phyloP scores from a whole-genome alignment of 768 basidiomycete species.

The Boletus barrowsii region DNA sequence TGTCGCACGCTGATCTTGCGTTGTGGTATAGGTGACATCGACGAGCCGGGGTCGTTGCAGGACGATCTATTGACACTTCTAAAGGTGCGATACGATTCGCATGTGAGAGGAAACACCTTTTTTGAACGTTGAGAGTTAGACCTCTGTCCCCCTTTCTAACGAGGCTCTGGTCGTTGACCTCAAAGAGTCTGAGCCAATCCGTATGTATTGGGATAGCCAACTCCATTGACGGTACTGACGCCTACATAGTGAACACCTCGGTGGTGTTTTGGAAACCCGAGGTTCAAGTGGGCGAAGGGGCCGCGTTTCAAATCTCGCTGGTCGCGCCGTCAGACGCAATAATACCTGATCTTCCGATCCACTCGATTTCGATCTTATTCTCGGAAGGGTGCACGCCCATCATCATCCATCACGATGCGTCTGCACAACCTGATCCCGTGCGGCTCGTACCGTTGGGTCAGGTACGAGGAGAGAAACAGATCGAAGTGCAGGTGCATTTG shows the following conservation, averaged over 20 bases:
- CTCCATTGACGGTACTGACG: slow-evolving; percentile 4
- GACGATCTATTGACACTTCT: slow-evolving; percentile 74
- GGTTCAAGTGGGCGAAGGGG: slow-evolving; percentile 55
- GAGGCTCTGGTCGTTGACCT: slow-evolving; percentile 60
- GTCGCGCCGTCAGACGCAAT: slow-evolving; percentile 46
- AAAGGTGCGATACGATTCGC: slow-evolving; percentile 43
- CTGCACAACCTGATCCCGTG: slow-evolving; percentile 12
- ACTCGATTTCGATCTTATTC: slow-evolving; percentile 59
- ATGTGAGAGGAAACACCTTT: background rate
- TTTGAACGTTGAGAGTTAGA: slow-evolving; percentile 41
- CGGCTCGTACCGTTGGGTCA: slow-evolving; percentile 41
- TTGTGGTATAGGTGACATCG: slow-evolving; percentile 38
- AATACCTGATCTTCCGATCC: slow-evolving; percentile 59
- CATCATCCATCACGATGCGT: slow-evolving; percentile 43
- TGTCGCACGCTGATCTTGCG: background rate
- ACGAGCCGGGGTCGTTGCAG: slow-evolving; percentile 51
- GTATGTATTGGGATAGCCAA: slow-evolving; percentile 39
- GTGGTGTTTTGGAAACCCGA: slow-evolving; percentile 71
- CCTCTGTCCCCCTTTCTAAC: slow-evolving; percentile 60
- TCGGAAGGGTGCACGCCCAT: slow-evolving; percentile 48
- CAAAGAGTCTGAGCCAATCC: slow-evolving; percentile 57
- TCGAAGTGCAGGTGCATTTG: slow-evolving; percentile 41
- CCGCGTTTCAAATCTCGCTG: slow-evolving; percentile 74
- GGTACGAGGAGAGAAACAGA: slow-evolving; percentile 37
- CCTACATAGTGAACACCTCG: slow-evolving; percentile 53